Evolutionary conservation across 2,329 filamentous ascomycete genomes (phyloP).

Genomic region (Graphilbum sp.): DNA sequence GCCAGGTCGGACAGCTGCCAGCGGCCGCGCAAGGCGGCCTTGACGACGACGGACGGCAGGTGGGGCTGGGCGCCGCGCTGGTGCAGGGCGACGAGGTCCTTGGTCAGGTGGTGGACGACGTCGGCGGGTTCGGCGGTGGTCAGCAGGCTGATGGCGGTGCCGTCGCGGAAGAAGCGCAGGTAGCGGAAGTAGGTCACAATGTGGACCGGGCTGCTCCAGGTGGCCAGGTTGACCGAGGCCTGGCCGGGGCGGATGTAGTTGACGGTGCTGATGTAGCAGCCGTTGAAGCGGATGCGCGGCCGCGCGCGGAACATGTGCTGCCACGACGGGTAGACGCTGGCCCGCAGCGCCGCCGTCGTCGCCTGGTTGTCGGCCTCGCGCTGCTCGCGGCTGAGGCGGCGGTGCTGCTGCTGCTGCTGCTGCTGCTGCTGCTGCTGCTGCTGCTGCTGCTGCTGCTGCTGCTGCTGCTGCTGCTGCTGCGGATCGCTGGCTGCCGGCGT

Average conservation of each 20-base stretch:
- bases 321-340: constrained; percentile 31
- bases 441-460: too few species aligned
- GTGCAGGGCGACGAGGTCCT: constrained; percentile 43
- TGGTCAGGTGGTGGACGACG: constrained; percentile 69
- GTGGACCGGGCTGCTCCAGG: constrained; percentile 72
- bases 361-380: constrained; percentile 16
- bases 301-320: constrained; percentile 61
- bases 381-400: not conserved
- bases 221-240: constrained; percentile 49
- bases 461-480: too few species aligned
- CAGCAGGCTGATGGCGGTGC: constrained; percentile 63
- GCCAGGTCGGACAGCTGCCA: constrained; percentile 28
- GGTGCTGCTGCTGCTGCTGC: too few species aligned
- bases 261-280: constrained; percentile 90
- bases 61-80: constrained; percentile 20
- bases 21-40: constrained; percentile 44
- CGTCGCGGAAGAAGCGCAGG: constrained; percentile 85
- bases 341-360: constrained; percentile 25
- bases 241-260: constrained; percentile 84
- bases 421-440: too few species aligned
- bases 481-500: too few species aligned
- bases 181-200: constrained; percentile 98
- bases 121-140: constrained; percentile 71
- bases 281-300: constrained; percentile 83
- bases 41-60: constrained; percentile 41